Base-by-base conservation (phyloP, 2,329 filamentous ascomycete genomes). In the Penicillium verrucosum region DNA sequence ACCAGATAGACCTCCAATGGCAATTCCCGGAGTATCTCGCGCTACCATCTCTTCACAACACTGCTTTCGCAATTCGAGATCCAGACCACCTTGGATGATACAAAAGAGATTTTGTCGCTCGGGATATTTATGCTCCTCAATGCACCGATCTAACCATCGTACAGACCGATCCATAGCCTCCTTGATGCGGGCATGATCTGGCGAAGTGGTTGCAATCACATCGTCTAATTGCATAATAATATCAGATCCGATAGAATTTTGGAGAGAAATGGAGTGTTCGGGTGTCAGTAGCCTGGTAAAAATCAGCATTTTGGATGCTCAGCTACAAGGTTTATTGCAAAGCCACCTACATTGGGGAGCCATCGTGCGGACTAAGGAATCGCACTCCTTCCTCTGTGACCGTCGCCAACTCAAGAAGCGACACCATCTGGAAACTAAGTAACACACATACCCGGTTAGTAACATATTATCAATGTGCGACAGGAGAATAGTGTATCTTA, bases 151-250 rank as follows among this genome's bases (percentile, higher is more conserved):
- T 6, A 99, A 82, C 95, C 95, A 99, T 38, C 95, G 85, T 8
- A 99, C 85, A 53, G 91, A 96, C 54, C 94, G 88, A 69, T 94
- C 84, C 92, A 97, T 97, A 48, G 94, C 94, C 75, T 96, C 91
- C 60, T 88, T 85, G 85, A 99, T 97, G 51, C 95, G 88, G 21
- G 80, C 87, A 54, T 85, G 80, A 74, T 99, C 94, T 0, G 93
- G 93, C 0, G 92, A 97, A 0, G 94, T 99, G 0, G 94, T 97
- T 30, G 92, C 93, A 50, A 99, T 89, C 14, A 99, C 95, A 74
- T 99, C 95, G 79, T 99, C 94, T 4, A 99, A 86, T 76, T 99
- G 95, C 95, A 99, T 99, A 64, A 97, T 97, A 66, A 99, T 97
- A 76, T 99, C 94, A 61, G 91, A 96, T 62, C 94, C 94, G 68